phyloP scores from a whole-genome alignment of 192 early-diverging fungal genomes.

The Backusella morwellensis region DNA sequence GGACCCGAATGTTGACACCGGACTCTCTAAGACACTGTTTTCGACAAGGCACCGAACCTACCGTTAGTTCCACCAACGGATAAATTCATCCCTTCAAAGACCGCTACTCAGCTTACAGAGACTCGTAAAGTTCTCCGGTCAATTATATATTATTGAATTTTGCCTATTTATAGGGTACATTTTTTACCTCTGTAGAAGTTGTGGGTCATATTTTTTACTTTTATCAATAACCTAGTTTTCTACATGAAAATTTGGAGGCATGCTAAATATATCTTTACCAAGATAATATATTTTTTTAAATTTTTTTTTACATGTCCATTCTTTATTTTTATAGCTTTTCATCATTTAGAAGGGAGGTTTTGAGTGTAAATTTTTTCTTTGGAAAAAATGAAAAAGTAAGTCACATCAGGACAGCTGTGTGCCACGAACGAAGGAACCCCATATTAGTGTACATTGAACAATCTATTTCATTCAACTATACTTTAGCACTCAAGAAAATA shows the following conservation, averaged over 20 bases:
- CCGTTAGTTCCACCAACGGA: slow-evolving; percentile 25
- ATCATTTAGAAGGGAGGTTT: background rate
- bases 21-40: slow-evolving; percentile 42
- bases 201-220: background rate
- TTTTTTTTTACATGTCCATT: background rate
- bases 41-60: slow-evolving; percentile 29
- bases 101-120: slow-evolving; percentile 29
- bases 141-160: background rate
- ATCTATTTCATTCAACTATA: no score
- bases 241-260: background rate
- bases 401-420: no score
- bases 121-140: slow-evolving; percentile 19
- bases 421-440: no score
- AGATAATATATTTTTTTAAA: background rate
- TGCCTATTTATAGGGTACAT: background rate
- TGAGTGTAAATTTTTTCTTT: no score
- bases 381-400: background rate
- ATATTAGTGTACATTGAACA: no score
- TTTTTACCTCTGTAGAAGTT: background rate
- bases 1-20: slow-evolving; percentile 39
- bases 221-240: background rate
- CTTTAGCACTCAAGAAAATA: no score
- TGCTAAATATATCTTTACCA: background rate
- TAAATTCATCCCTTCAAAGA: slow-evolving; percentile 34
- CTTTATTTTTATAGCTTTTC: background rate